A percentile compares a stretch with the other conserved stretches of the same genome.
Evolutionary conservation across 164 flowering plant species (phyloP).

Genomic region (Liquidambar formosana): DNA sequence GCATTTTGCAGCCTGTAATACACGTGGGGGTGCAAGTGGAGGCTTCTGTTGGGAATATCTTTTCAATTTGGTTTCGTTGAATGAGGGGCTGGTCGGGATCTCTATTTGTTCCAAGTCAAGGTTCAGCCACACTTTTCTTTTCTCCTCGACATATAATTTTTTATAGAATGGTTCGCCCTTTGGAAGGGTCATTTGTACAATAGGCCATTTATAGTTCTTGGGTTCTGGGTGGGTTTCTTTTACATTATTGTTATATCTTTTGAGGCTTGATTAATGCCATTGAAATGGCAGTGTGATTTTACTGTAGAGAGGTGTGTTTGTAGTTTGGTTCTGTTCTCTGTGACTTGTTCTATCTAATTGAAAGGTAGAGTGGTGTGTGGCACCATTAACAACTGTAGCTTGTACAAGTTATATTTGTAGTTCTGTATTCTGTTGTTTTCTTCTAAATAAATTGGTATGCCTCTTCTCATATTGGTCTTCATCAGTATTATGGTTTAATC

Average conservation of each 20-base stretch:
- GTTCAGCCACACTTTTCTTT: neutral
- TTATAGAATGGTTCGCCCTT: neutral
- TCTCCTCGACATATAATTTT: neutral
- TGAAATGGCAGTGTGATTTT: neutral
- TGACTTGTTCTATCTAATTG: neutral
- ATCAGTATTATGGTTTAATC: no score
- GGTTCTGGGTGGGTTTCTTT: neutral
- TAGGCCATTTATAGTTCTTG: neutral
- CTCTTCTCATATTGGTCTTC: no score
- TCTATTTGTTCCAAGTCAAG: neutral
- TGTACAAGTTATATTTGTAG: neutral
- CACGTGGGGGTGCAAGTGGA: neutral
- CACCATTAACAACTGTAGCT: neutral
- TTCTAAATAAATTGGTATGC: no score
- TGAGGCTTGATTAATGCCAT: neutral
- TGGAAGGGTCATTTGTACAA: neutral
- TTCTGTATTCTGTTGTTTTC: no score
- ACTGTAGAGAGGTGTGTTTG: slow-evolving; percentile 3
- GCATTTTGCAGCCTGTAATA: neutral
- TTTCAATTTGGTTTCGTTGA: neutral
- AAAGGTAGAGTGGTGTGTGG: neutral
- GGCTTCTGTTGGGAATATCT: neutral
- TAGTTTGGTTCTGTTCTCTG: neutral
- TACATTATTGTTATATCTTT: no score
- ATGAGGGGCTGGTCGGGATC: neutral